A percentile compares a stretch with the other conserved stretches of the same genome.
Evolutionary conservation across 768 basidiomycete species (phyloP).

Genomic region (Leccinum boreale): DNA sequence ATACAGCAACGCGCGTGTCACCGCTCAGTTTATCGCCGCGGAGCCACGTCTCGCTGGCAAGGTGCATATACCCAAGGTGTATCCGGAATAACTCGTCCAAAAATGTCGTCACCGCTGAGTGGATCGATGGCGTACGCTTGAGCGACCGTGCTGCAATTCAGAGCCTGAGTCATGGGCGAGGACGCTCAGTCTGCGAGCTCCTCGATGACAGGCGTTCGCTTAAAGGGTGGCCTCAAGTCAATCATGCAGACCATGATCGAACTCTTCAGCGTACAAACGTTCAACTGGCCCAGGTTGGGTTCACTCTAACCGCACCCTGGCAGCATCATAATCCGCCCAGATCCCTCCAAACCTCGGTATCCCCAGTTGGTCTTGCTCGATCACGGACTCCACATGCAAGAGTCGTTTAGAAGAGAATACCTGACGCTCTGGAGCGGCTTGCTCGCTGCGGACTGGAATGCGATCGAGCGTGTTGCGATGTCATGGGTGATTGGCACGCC

Average conservation of each 20-base stretch:
- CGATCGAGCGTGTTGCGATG: slow-evolving; percentile 48
- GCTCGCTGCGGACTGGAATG: slow-evolving; percentile 51
- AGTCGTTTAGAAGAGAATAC: slow-evolving; percentile 72
- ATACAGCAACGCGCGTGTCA: slow-evolving; percentile 66
- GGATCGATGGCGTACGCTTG: slow-evolving; percentile 75
- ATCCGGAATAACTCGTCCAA: slow-evolving; percentile 67
- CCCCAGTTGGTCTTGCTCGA: slow-evolving; percentile 83
- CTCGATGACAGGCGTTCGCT: slow-evolving; percentile 2
- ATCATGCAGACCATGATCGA: slow-evolving; percentile 88
- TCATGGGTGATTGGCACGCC: slow-evolving; percentile 71
- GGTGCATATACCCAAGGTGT: slow-evolving; percentile 78
- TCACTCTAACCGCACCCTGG: slow-evolving; percentile 76
- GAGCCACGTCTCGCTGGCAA: slow-evolving; percentile 68
- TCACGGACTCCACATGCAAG: slow-evolving; percentile 73
- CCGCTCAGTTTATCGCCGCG: slow-evolving; percentile 60
- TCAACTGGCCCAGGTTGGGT: slow-evolving; percentile 81
- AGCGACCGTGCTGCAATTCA: slow-evolving; percentile 59
- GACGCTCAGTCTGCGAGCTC: no score
- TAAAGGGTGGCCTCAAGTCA: slow-evolving; percentile 58
- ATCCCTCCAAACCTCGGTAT: slow-evolving; percentile 19
- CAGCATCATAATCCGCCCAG: slow-evolving; percentile 69
- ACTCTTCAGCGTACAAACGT: slow-evolving; percentile 86
- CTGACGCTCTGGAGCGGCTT: slow-evolving; percentile 72
- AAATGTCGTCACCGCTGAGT: slow-evolving; percentile 80
- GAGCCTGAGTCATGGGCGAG: slow-evolving; percentile 52